Percentiles rank a stretch among this genome's conserved stretches.
Evolutionary conservation across 1,284 basidiomycete genomes (phyloP).

Genomic region (Grifola frondosa): DNA sequence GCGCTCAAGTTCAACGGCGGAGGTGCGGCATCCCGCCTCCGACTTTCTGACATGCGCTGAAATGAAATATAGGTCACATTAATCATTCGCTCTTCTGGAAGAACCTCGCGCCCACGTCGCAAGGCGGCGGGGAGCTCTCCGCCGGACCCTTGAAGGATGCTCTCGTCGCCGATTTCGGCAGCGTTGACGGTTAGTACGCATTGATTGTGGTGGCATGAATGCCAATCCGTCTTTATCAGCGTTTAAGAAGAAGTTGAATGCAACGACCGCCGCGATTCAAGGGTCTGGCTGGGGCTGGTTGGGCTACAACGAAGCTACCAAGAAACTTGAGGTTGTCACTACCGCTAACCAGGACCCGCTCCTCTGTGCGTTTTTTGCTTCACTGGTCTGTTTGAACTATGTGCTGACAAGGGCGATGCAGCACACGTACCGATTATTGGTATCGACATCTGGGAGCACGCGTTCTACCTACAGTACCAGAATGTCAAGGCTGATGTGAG

Average conservation of each 20-base stretch:
- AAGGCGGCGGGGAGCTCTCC: slow-evolving; percentile 61
- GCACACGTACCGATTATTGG: slow-evolving; percentile 90
- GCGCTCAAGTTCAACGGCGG: slow-evolving; percentile 74
- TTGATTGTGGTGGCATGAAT: neutral
- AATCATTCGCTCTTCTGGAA: slow-evolving; percentile 96
- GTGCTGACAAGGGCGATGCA: slow-evolving; percentile 27
- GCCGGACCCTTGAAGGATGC: slow-evolving; percentile 69
- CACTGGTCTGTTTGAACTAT: neutral
- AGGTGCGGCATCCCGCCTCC: slow-evolving; percentile 35
- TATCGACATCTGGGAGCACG: slow-evolving; percentile 97
- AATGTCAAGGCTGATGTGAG: slow-evolving; percentile 89
- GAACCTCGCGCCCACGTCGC: slow-evolving; percentile 64
- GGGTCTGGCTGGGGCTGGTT: slow-evolving; percentile 99
- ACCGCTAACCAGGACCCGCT: slow-evolving; percentile 98
- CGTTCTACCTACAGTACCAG: slow-evolving; percentile 89
- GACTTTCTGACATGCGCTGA: neutral
- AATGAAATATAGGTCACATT: slow-evolving; percentile 62
- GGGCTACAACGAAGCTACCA: slow-evolving; percentile 67
- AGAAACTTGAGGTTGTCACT: slow-evolving; percentile 86
- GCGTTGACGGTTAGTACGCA: slow-evolving; percentile 49
- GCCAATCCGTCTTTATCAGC: slow-evolving; percentile 19
- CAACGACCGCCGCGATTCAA: slow-evolving; percentile 91
- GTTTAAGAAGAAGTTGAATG: slow-evolving; percentile 83
- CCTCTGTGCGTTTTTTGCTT: slow-evolving; percentile 49
- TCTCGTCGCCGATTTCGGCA: slow-evolving; percentile 67